A percentile compares a stretch with the other conserved stretches of the same genome.
Conservation (phyloP, 257 asterid species). For the Euphrasia confusa region DNA sequence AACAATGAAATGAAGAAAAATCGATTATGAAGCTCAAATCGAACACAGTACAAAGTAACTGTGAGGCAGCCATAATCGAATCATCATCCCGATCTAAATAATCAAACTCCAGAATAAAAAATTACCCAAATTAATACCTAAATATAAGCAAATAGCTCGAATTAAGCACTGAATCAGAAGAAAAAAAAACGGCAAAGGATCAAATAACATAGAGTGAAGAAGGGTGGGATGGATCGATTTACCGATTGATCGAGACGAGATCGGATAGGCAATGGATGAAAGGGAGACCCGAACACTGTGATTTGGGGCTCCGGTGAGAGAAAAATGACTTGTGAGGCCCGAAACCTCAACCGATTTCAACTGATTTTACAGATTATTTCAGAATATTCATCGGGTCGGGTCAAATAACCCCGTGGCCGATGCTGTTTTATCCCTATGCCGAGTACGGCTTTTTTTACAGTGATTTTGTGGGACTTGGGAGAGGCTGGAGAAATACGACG, state of each 20-base stretch:
- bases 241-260: constrained; percentile 26
- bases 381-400: constrained; percentile 2
- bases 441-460: too few relatives aligned
- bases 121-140: neutral
- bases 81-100: constrained; percentile 7
- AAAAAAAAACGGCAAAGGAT: constrained; percentile 7
- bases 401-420: constrained; percentile 15
- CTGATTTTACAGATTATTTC: neutral
- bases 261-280: constrained; percentile 9
- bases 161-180: constrained; percentile 2
- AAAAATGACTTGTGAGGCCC: neutral
- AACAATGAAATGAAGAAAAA: neutral
- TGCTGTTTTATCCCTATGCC: neutral
- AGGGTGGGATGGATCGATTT: constrained; percentile 1
- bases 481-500: too few relatives aligned
- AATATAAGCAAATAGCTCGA: constrained; percentile 5
- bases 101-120: neutral
- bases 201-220: neutral
- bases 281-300: neutral
- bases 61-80: neutral
- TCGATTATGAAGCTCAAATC: constrained; percentile 1
- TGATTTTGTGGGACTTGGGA: too few relatives aligned
- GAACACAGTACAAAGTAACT: neutral
- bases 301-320: constrained; percentile 12
- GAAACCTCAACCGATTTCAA: constrained; percentile 20